phyloP scores from a whole-genome alignment of 73 alveolate species.

The Blepharisma stoltei region DNA sequence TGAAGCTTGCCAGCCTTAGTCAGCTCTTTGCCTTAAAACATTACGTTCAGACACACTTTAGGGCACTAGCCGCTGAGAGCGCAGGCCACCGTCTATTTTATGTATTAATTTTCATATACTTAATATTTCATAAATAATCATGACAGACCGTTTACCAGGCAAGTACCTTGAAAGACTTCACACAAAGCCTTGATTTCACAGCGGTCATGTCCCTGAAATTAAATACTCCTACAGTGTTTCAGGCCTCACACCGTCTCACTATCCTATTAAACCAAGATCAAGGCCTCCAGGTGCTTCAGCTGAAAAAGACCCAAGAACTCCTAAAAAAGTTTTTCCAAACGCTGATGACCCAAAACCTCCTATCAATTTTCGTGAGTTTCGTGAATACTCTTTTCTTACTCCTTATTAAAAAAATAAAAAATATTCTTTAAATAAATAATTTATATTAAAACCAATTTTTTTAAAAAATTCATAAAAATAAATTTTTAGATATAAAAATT shows the following conservation, averaged over 20 bases:
- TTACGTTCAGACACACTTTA: too few species aligned
- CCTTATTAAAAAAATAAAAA: too few species aligned
- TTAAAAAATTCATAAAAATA: too few species aligned
- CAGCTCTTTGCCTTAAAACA: too few species aligned
- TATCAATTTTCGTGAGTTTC: neutral
- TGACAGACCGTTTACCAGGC: constrained; percentile 32
- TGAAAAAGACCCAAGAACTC: neutral
- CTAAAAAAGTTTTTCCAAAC: neutral
- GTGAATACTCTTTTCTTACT: constrained; percentile 10
- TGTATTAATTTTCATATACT: too few species aligned
- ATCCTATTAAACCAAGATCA: constrained; percentile 19
- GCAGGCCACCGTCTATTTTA: too few species aligned
- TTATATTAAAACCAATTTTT: too few species aligned
- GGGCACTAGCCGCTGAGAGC: too few species aligned
- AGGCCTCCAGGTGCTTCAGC: neutral
- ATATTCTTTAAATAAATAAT: too few species aligned
- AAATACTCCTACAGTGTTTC: neutral
- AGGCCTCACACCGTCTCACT: constrained; percentile 23
- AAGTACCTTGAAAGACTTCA: constrained; percentile 21
- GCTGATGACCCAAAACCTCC: constrained; percentile 13
- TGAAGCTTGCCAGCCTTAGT: too few species aligned
- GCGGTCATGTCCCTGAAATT: constrained; percentile 31
- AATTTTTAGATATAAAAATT: too few species aligned
- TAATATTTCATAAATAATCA: neutral
- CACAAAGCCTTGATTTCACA: constrained; percentile 29